Conservation (phyloP, 345 rosid species). For the Rhodamnia argentea region DNA sequence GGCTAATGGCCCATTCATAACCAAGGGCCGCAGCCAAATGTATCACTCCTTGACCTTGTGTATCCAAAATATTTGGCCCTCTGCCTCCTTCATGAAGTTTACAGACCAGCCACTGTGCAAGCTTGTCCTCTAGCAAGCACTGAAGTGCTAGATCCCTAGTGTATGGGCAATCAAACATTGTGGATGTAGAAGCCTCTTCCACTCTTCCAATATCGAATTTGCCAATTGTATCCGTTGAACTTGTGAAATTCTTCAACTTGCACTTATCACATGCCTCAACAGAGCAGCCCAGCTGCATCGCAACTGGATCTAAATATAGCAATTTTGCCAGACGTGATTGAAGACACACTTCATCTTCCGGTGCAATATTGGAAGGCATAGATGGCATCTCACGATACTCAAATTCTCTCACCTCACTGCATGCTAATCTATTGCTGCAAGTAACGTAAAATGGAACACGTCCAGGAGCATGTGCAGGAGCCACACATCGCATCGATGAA, state of each 20-base stretch:
- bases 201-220: conserved; percentile 5
- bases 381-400: conserved; percentile 41
- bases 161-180: neutral
- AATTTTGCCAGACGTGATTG: conserved; percentile 41
- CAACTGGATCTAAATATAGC: conserved; percentile 8
- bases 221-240: conserved; percentile 3
- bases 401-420: conserved; percentile 72
- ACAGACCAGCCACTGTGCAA: conserved; percentile 38
- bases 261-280: conserved; percentile 26
- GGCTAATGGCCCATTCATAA: conserved; percentile 47
- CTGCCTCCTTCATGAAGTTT: conserved; percentile 41
- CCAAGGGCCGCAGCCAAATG: conserved; percentile 63
- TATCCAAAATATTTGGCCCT: conserved; percentile 37
- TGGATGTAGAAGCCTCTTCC: neutral
- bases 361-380: neutral
- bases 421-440: conserved; percentile 54
- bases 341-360: conserved; percentile 20
- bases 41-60: conserved; percentile 49
- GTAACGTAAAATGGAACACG: conserved; percentile 59
- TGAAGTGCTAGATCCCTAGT: conserved; percentile 27
- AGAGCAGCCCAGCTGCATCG: conserved; percentile 21
- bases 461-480: conserved; percentile 46
- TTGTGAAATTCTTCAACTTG: conserved; percentile 20
- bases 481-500: conserved; percentile 40
- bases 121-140: conserved; percentile 35